Conservation (phyloP, 2,329 filamentous ascomycete species). For the Monilinia fructigena region DNA sequence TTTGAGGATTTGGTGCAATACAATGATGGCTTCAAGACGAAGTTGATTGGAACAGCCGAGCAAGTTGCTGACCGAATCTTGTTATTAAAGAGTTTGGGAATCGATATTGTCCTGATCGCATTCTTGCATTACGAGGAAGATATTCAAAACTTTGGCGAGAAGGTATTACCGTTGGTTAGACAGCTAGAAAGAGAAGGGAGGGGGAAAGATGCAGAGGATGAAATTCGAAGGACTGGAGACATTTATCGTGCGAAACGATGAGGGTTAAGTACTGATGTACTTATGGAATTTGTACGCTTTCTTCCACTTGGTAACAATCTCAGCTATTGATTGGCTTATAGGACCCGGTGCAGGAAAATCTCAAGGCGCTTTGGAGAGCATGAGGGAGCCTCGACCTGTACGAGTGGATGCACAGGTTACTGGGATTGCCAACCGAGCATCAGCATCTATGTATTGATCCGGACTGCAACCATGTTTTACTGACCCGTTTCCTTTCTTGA, state of each 20-base stretch:
- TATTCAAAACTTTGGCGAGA: conserved; percentile 49
- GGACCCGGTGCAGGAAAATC: neutral
- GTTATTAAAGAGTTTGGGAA: conserved; percentile 47
- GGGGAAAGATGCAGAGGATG: conserved; percentile 48
- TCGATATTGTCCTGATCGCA: conserved; percentile 47
- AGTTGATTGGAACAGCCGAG: conserved; percentile 52
- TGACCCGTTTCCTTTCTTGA: neutral
- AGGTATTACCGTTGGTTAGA: conserved; percentile 49
- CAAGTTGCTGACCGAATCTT: conserved; percentile 52
- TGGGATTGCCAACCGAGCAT: neutral
- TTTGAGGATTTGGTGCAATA: conserved; percentile 55
- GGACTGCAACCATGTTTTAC: neutral
- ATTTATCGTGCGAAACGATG: conserved; percentile 43
- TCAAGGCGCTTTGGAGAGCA: neutral
- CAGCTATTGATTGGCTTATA: neutral
- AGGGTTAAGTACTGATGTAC: neutral
- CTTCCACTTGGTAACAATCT: neutral
- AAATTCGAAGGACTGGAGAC: conserved; percentile 49
- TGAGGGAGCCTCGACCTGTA: conserved; percentile 6
- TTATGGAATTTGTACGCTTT: neutral
- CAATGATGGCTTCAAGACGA: conserved; percentile 56
- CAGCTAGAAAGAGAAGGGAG: conserved; percentile 49
- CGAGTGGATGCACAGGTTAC: neutral
- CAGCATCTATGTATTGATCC: neutral
- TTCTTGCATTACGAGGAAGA: conserved; percentile 55